phyloP scores from a whole-genome alignment of 2,329 filamentous ascomycete genomes.

The Dactylellina leptospora region DNA sequence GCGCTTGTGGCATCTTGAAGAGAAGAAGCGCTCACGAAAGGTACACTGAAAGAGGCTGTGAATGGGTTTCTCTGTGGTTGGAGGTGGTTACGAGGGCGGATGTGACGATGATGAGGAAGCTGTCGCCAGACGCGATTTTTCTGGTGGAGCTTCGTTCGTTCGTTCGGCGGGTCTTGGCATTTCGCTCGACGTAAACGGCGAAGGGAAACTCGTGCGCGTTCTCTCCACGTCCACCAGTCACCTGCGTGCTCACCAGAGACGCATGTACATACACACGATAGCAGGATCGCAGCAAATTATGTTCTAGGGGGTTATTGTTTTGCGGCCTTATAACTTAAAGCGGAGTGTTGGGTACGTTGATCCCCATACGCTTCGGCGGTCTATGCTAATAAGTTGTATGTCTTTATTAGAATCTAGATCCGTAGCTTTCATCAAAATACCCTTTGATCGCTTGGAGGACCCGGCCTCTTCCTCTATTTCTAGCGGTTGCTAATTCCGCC shows the following conservation, averaged over 20 bases:
- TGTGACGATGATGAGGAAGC: constrained; percentile 30
- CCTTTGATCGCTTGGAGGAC: too few species aligned
- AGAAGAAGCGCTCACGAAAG: background rate
- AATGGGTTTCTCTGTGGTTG: background rate
- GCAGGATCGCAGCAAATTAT: background rate
- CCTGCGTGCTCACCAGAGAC: constrained; percentile 1
- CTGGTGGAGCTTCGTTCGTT: constrained; percentile 38
- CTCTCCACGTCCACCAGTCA: constrained; percentile 19
- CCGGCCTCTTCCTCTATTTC: background rate
- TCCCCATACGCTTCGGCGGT: too few species aligned
- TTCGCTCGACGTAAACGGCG: constrained; percentile 17
- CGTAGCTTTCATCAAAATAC: too few species aligned
- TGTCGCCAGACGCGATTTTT: constrained; percentile 51
- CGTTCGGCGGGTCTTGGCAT: constrained; percentile 43
- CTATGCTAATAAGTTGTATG: too few species aligned
- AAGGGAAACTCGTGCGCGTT: constrained; percentile 16
- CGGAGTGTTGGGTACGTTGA: too few species aligned
- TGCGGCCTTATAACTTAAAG: too few species aligned
- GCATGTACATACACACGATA: constrained; percentile 1
- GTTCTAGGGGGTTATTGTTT: too few species aligned
- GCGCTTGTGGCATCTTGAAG: constrained; percentile 86
- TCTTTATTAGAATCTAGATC: too few species aligned
- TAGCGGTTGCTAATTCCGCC: background rate
- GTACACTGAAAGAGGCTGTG: background rate
- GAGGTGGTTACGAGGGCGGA: constrained; percentile 13